These are phyloP conservation scores for Gryganskiella cystojenkinii DNA, from an alignment of 192 early-diverging fungal species.

Conservation along the genomic window DNA sequence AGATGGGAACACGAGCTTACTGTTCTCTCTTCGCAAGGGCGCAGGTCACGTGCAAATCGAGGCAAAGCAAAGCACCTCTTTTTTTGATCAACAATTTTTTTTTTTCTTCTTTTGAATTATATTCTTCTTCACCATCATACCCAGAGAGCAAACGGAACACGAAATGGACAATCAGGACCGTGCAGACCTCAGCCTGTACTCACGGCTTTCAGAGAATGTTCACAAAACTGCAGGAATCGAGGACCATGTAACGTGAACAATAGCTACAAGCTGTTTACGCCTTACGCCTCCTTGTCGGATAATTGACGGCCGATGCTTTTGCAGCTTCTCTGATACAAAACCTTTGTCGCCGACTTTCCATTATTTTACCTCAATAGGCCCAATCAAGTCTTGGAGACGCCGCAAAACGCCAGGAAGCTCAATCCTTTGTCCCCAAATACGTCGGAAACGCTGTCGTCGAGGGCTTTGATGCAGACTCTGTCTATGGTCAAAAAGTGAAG, in stretches of 20 bases:
- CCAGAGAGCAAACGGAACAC: too few species aligned
- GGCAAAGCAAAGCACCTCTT: too few species aligned
- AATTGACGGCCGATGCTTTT: too few species aligned
- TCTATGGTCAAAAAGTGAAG: constrained; percentile 61
- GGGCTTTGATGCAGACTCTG: constrained; percentile 39
- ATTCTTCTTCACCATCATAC: neutral
- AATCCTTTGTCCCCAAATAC: constrained; percentile 25
- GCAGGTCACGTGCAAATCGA: too few species aligned
- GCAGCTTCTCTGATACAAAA: neutral
- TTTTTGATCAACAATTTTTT: too few species aligned
- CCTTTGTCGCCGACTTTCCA: neutral
- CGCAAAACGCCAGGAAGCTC: neutral
- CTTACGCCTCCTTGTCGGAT: too few species aligned
- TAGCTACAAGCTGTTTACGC: too few species aligned
- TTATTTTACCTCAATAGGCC: neutral
- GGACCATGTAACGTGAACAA: constrained; percentile 3
- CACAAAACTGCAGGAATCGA: constrained; percentile 26
- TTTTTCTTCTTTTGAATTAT: neutral
- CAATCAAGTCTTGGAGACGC: neutral
- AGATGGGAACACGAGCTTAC: too few species aligned
- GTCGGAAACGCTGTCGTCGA: constrained; percentile 24
- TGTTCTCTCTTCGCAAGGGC: too few species aligned
- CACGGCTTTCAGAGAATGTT: constrained; percentile 14
- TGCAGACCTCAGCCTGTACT: constrained; percentile 37
- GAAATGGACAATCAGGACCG: constrained; percentile 31